Evolutionary conservation across 2,329 filamentous ascomycete genomes (phyloP).

Genomic region (Fusarium foetens): DNA sequence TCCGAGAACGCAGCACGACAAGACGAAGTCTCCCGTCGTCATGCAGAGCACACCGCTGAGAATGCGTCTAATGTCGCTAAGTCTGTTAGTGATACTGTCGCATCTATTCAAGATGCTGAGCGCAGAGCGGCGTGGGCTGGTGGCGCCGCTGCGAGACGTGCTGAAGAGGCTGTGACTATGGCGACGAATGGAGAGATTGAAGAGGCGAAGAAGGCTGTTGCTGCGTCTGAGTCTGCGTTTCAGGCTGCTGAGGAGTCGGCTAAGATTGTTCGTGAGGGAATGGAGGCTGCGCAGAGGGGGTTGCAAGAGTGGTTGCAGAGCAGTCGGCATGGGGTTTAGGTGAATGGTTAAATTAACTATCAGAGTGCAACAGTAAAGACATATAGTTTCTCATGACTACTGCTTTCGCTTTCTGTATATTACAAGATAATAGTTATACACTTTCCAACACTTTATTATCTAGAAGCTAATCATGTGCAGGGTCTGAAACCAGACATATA

Average conservation of each 20-base stretch:
- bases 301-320: slow-evolving; percentile 32
- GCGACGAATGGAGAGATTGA: slow-evolving; percentile 22
- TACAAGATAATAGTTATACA: too few species aligned
- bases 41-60: slow-evolving; percentile 13
- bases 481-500: too few species aligned
- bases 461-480: too few species aligned
- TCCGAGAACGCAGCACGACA: slow-evolving; percentile 18
- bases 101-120: slow-evolving; percentile 18
- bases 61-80: not conserved
- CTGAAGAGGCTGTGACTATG: slow-evolving; percentile 20
- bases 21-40: slow-evolving; percentile 5
- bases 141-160: slow-evolving; percentile 10
- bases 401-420: too few species aligned
- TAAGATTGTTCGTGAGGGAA: slow-evolving; percentile 6
- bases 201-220: slow-evolving; percentile 3
- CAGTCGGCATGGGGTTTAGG: slow-evolving; percentile 16
- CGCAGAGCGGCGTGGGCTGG: slow-evolving; percentile 10
- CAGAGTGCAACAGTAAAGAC: too few species aligned
- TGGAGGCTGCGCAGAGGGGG: slow-evolving; percentile 20
- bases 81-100: not conserved
- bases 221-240: slow-evolving; percentile 18
- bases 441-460: too few species aligned
- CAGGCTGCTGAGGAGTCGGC: slow-evolving; percentile 18
- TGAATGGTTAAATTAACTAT: too few species aligned
- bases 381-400: too few species aligned